Base-by-base conservation (phyloP, 2,329 filamentous ascomycete genomes). In the Alternaria sp. region DNA sequence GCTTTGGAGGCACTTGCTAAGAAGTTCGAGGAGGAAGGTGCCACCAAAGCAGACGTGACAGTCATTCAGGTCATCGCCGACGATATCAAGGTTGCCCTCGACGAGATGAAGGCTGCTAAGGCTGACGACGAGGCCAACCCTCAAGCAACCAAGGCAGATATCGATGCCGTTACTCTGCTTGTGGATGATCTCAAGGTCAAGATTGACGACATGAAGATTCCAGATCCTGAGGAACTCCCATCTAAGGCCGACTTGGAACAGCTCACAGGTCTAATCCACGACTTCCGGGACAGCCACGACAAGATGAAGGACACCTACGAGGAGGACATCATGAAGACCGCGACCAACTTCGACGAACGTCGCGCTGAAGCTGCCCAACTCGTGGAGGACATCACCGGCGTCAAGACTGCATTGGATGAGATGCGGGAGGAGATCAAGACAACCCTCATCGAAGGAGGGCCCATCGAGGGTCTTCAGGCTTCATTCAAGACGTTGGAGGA, bases 131-230 rank as follows among this genome's bases (percentile, higher is more conserved):
- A 82, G 9, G 83, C 83, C n/a, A 82, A 84, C 3, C 86, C 89
- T 40, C 89, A 87, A 70, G 86, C 95, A 23, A 91, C 89, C 54
- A 97, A 97, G 81, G 88, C 89, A 0, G 93, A 97, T 70, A 84
- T 97, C 5, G 92, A 96, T 67, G 78, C 92, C 2, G 87, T 98
- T 8, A 92, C 93, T 67, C 86, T 92, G 1, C 86, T 95, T 45
- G 92, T 93, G 30, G 87, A 92, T n/a, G 93, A 97, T 67, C 90
- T 96, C 79, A 97, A 96, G 81, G 84, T 86, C 5, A 88, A 90
- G 26, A 84, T 97, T 9, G 91, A 93, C 47, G 89, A 91, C 58
- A 87, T 96, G 73, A 85, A 89, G 32, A 85, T 91, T 57, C 88
- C 91, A 1, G 90, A 96, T 72, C 83, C 92, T 6, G 90, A 90